Evolutionary conservation across 2,329 filamentous ascomycete species (phyloP).

Genomic region (Stachybotrys chartarum): DNA sequence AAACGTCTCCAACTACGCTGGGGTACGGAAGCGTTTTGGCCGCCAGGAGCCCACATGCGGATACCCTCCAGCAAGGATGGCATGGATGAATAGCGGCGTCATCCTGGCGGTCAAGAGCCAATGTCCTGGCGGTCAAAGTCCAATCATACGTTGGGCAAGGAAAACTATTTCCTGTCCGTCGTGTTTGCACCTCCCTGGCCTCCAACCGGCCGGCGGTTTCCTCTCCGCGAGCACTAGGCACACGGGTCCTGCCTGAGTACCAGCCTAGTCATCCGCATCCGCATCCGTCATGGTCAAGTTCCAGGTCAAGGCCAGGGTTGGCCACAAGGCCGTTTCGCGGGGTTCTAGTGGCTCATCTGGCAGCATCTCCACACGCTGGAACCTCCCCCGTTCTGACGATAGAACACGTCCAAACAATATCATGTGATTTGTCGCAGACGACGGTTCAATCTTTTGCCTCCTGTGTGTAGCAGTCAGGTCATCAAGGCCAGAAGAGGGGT

Average conservation of each 20-base stretch:
- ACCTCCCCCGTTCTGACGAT: neutral
- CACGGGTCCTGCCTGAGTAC: neutral
- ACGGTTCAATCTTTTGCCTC: neutral
- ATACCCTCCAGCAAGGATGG: neutral
- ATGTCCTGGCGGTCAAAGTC: neutral
- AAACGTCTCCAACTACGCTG: too few species aligned
- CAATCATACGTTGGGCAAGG: neutral
- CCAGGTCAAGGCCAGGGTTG: neutral
- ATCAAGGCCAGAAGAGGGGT: neutral
- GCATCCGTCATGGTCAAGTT: neutral
- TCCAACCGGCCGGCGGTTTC: neutral
- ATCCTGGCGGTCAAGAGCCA: neutral
- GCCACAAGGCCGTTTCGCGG: constrained; percentile 20
- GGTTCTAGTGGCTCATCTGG: constrained; percentile 20
- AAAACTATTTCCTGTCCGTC: neutral
- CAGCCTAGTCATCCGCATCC: neutral
- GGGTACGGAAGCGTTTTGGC: neutral
- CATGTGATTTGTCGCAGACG: neutral
- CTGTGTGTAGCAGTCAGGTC: neutral
- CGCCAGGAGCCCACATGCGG: neutral
- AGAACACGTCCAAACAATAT: neutral
- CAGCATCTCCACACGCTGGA: neutral
- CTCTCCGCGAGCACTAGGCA: neutral
- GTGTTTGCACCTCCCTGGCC: neutral
- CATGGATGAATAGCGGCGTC: neutral